Conservation (phyloP, 495 filamentous ascomycete genomes). For the Pyronema domesticum region DNA sequence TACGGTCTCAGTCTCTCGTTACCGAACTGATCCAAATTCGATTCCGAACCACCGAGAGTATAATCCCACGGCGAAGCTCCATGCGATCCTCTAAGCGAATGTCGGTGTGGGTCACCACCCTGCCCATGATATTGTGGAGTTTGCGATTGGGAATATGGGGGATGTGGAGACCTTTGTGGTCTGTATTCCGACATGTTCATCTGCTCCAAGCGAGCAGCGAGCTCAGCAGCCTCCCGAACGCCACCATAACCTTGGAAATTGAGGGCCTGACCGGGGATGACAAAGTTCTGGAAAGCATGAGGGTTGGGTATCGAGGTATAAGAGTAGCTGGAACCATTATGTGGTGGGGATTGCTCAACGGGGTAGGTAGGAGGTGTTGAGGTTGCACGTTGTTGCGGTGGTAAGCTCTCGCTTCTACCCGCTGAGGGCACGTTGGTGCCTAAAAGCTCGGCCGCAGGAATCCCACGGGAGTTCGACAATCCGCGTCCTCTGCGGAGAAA, state of each 20-base stretch:
- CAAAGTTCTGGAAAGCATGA: neutral
- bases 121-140: conserved; percentile 6
- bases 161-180: neutral
- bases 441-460: conserved; percentile 14
- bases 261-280: too few relatives aligned
- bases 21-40: conserved; percentile 16
- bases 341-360: conserved; percentile 17
- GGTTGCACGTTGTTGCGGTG: conserved; percentile 21
- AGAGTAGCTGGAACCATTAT: conserved; percentile 14
- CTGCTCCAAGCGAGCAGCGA: conserved; percentile 18
- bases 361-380: conserved; percentile 23
- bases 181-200: conserved; percentile 7
- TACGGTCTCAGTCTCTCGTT: conserved; percentile 20
- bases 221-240: conserved; percentile 26
- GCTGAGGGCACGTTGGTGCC: conserved; percentile 20
- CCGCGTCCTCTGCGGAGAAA: conserved; percentile 21
- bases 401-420: conserved; percentile 22
- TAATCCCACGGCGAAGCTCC: conserved; percentile 19
- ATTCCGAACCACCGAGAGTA: conserved; percentile 14
- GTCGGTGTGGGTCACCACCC: conserved; percentile 15
- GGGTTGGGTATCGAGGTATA: conserved; percentile 21
- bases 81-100: conserved; percentile 9
- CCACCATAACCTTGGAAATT: conserved; percentile 8
- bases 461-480: conserved; percentile 19
- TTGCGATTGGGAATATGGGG: conserved; percentile 1